Base-by-base conservation (phyloP, 1,284 basidiomycete genomes). In the Heterobasidion annosum region DNA sequence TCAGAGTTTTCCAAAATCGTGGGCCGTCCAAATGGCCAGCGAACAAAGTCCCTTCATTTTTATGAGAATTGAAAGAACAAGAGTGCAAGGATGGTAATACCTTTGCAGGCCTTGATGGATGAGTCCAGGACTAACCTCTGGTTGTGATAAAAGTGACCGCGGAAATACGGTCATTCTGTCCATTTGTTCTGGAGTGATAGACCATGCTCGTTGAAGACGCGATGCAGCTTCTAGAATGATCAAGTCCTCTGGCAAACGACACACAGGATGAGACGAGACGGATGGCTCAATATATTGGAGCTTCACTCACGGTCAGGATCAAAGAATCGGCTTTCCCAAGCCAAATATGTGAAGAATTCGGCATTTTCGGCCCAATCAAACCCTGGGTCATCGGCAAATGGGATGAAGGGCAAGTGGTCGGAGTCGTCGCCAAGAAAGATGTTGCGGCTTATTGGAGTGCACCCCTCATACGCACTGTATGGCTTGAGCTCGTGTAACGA, bases 401-500 rank as follows among this genome's bases (percentile, higher is more conserved):
- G 79, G 19, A 81, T 65, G 62, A 82, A 83, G 3, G 69, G 69
- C 68, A 83, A 72, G 34, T 68, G 63, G 56, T 72, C 66, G 8
- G 73, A 66, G 56, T 83, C 82, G 55, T 83, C 81, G 8, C 79
- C 81, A 18, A 67, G 67, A 56, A 72, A 71, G 7, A 77, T 65
- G 56, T 67, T 79, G 48, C 72, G 69, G 13, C 60, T 61, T 15
- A 68, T 61, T 1, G 79, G 75, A 2, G 78, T 68, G 58, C 75
- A 79, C 2, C 70, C 68, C 56, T 81, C 76, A 58, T 82, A 81
- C 8, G 19, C 37, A 25, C 25, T 25, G 25, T 25, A 25, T 25
- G 25, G 25, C 3, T 4, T 25, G 25, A 25, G 25, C 25, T 25
- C 25, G 25, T 2, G 25, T 25, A 25, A 25, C 25, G 25, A 25